These are phyloP conservation scores for Colletotrichum viniferum DNA, from an alignment of 2,329 filamentous ascomycete genomes.

Conservation along the genomic window DNA sequence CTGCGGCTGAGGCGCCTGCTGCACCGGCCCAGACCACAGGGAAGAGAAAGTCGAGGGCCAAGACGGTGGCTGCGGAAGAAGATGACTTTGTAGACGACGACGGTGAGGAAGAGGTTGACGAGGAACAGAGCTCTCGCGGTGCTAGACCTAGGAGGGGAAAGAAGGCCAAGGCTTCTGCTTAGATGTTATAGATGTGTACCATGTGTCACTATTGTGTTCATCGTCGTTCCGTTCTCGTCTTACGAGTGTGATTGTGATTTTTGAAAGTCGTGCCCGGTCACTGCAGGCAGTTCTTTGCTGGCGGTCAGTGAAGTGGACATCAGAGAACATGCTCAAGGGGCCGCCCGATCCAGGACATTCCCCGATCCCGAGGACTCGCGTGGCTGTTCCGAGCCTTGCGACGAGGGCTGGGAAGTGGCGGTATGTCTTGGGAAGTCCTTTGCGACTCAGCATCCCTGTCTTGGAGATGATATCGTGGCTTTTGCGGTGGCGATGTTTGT, in stretches of 20 bases:
- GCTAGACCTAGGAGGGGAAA: background rate
- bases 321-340: background rate
- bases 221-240: background rate
- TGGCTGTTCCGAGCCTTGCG: background rate
- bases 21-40: background rate
- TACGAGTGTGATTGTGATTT: background rate
- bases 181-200: background rate
- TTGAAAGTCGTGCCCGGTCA: background rate
- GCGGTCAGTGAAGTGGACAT: background rate
- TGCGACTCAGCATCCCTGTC: background rate
- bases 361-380: background rate
- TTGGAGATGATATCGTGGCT: background rate
- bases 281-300: background rate
- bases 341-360: background rate
- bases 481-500: background rate
- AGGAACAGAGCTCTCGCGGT: background rate
- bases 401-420: background rate
- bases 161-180: slow-evolving; percentile 13
- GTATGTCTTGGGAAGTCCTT: background rate
- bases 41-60: slow-evolving; percentile 12
- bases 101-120: background rate
- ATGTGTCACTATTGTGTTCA: background rate
- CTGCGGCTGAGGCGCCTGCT: background rate
- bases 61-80: background rate
- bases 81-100: background rate